Evolutionary conservation across 2,329 filamentous ascomycete species (phyloP), one percentile per base, ranked within the genome.

Genomic region (Phialocephala subalpina): DNA sequence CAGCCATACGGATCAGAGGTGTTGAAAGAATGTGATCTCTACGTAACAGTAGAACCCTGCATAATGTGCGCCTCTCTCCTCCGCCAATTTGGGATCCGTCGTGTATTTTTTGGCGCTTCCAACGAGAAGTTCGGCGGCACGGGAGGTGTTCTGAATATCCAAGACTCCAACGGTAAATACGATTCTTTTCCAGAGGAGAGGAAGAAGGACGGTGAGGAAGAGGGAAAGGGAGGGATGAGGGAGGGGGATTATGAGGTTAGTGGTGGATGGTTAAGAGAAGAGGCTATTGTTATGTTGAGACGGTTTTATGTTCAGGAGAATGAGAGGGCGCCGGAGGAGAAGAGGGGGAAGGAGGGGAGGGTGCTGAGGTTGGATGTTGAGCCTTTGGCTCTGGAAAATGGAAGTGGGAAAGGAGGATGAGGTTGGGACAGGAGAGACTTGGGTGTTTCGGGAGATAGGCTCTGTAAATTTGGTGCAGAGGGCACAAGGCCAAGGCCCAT

Each of bases 281-380:
- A 98, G 76, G 95, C 96, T 4, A 97, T 99, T 67, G 94, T 95
- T 78, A 80, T 99, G 71, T 83, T 99, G 71, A 87, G 97, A 69
- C 90, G 95, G 66, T 99, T 99, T 79, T 99, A 99, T 78, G 92
- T 99, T 36, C 96, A 99, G 80, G 94, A 99, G 80, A 99, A 99
- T 79, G 93, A 92, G 70, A 92, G 96, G 84, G 76, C 76, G 25
- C 76, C 76, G 16, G 74, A 77, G 40, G 75, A 74, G 55, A 75
- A 73, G 63, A 72, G 67, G 35, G 77, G 77, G 62, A 74, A 73
- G 58, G 74, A 75, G 47, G 49, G 49, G 27, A 73, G 75, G 53
- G 71, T 75, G 6, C 58, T 77, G 65, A 77, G 76, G 57, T 62
- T 74, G 60, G 75, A 75, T 40, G 71, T 77, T 69, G 75, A 76